These are phyloP conservation scores for Tylopilus rubrobrunneus DNA, from an alignment of 768 basidiomycete species.

Conservation along the genomic window DNA sequence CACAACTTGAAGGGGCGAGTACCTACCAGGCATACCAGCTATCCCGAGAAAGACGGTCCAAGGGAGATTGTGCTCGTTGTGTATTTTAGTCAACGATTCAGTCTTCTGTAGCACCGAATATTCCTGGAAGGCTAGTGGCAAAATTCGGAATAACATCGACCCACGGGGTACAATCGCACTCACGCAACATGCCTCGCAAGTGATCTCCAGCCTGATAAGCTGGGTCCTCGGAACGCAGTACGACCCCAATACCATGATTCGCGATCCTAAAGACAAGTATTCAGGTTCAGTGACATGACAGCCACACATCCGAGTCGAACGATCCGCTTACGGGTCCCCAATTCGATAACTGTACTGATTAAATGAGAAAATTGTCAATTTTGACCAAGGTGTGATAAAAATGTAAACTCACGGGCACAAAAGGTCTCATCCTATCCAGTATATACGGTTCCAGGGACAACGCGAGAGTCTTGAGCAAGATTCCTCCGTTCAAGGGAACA, in stretches of 20 bases:
- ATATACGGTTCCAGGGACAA: slow-evolving; percentile 47
- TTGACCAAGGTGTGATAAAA: slow-evolving; percentile 8
- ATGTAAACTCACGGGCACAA: slow-evolving; percentile 33
- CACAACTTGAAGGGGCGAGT: slow-evolving; percentile 1
- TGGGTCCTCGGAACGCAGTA: slow-evolving; percentile 14
- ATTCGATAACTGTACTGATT: slow-evolving; percentile 9
- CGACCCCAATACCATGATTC: slow-evolving; percentile 38
- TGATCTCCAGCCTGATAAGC: slow-evolving; percentile 15
- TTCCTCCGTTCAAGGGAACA: slow-evolving; percentile 41
- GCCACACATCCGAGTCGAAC: not conserved
- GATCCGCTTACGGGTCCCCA: slow-evolving; percentile 3
- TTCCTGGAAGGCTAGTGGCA: slow-evolving; percentile 29
- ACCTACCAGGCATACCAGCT: slow-evolving; percentile 25
- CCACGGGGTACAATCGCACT: slow-evolving; percentile 5
- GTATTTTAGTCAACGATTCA: slow-evolving; percentile 7
- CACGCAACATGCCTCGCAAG: slow-evolving; percentile 24
- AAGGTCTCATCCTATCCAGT: slow-evolving; percentile 34
- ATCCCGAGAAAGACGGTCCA: slow-evolving; percentile 29
- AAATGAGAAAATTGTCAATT: not conserved
- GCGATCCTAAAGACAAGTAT: not conserved
- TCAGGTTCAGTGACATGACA: not conserved
- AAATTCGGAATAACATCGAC: not conserved
- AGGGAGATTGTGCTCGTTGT: slow-evolving; percentile 28
- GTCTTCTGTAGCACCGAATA: slow-evolving; percentile 1
- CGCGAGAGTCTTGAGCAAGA: slow-evolving; percentile 48